Evolutionary conservation across 305 asterid genomes (phyloP), one percentile per base, ranked within the genome.

Genomic region (Fraxinus ornus): DNA sequence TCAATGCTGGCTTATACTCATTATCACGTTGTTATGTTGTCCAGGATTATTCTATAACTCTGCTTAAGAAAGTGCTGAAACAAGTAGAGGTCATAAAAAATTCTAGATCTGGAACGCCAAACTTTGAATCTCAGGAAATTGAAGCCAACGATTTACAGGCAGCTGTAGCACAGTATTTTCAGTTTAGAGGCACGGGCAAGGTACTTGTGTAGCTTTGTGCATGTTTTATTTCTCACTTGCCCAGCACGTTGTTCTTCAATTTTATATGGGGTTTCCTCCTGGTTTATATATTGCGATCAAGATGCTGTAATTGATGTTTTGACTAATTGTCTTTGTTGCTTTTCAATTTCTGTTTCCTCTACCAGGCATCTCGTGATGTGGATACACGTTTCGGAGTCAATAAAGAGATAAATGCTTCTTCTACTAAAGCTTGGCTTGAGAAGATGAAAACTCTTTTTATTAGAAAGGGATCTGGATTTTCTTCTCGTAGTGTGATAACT

Each of bases 391-490:
- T 88, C 84, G 98, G 98, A 80, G 89, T 92, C 66, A 80, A 84
- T 70, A 96, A 93, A 87, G 98, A 93, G 76, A 79, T 87, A 52
- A 93, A 85, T 84, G 86, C 83, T 12, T 89, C 98, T 55, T 92
- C 98, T 68, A 92, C 98, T 71, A 96, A 94, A 87, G 97, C 99
- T 32, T 96, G 99, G 99, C 90, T 96, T 37, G 98, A 94, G 86
- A 96, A 96, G 91, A 96, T 96, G 98, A 96, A 96, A 82, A 96
- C 99, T 6, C 76, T 96, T 37, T 96, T 96, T 79, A 96, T 96
- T 35, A 88, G 99, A 78, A 96, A 96, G 87, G 98, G 99, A n/a
- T 96, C 98, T 44, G 99, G 99, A 2, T 96, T 96, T 88, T 96
- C 99, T 76, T 96, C 99, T 44, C 92, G 99, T 33, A 92, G 98